Conservation (phyloP, 176 grass and related monocot genomes). For the Eragrostis nindensis region DNA sequence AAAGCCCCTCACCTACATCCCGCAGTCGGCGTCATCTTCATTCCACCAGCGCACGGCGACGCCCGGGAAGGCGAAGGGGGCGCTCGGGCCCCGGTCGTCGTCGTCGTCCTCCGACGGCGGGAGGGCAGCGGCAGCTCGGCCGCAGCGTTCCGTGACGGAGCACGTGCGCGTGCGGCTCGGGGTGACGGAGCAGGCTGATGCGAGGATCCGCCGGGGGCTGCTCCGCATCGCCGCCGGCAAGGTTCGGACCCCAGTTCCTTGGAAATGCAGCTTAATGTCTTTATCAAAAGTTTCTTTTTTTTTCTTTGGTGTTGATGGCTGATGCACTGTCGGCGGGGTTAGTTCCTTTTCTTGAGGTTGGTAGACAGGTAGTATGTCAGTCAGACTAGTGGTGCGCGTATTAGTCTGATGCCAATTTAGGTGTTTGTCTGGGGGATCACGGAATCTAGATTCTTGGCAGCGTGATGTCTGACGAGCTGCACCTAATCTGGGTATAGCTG, state of each 20-base stretch:
- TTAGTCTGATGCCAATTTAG: neutral
- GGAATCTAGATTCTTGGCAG: neutral
- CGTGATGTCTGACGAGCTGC: neutral
- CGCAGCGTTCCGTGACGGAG: constrained; percentile 34
- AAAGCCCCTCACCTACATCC: constrained; percentile 75
- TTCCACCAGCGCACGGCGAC: constrained; percentile 47
- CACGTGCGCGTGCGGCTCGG: constrained; percentile 65
- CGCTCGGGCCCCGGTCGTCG: constrained; percentile 55
- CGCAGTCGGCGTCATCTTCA: constrained; percentile 46
- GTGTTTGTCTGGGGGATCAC: neutral
- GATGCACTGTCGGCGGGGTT: constrained; percentile 12
- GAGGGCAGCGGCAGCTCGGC: constrained; percentile 5
- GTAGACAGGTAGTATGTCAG: neutral
- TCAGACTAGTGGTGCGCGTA: neutral
- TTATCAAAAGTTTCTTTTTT: neutral
- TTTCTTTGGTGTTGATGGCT: neutral
- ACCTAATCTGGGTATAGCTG: neutral
- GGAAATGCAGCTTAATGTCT: constrained; percentile 11
- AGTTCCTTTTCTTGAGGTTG: constrained; percentile 8
- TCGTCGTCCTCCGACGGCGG: constrained; percentile 36
- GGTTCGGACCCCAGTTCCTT: constrained; percentile 43
- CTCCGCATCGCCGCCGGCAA: constrained; percentile 70
- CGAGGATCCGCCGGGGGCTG: constrained; percentile 74
- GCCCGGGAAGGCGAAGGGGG: constrained; percentile 63
- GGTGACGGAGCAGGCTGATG: constrained; percentile 68